These are phyloP conservation scores for Solanum bulbocastanum DNA, from an alignment of 257 asterid species.

Conservation along the genomic window DNA sequence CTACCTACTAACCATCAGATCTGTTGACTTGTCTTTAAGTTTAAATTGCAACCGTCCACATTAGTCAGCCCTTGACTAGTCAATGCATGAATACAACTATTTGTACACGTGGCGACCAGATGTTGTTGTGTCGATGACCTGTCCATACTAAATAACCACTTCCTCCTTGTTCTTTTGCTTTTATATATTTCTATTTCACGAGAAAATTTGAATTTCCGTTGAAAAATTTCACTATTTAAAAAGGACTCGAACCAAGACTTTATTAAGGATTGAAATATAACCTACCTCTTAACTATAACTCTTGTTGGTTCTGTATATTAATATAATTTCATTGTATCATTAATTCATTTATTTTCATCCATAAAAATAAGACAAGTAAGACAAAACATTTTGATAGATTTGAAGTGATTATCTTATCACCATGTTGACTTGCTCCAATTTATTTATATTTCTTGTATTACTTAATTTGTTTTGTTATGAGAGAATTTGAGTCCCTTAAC, in stretches of 20 bases:
- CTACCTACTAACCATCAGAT: conserved; percentile 7
- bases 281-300: not conserved
- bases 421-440: conserved; percentile 18
- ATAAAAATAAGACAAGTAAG: not conserved
- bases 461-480: not conserved
- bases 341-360: not conserved
- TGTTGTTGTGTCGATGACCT: not conserved
- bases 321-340: not conserved
- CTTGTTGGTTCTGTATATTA: not conserved
- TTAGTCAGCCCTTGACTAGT: not conserved
- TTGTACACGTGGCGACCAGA: conserved; percentile 7
- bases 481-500: not conserved
- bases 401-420: conserved; percentile 9
- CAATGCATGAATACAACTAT: not conserved
- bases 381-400: not conserved
- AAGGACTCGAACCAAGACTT: not conserved
- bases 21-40: conserved; percentile 1
- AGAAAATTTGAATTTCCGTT: no score
- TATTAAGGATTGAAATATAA: no score
- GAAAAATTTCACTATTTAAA: rapidly evolving
- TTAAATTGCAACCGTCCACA: not conserved
- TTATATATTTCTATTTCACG: not conserved
- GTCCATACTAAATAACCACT: not conserved
- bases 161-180: not conserved
- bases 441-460: not conserved